Percentiles rank a stretch among this genome's conserved stretches.
phyloP scores from a whole-genome alignment of 2,329 filamentous ascomycete genomes.

The Claviceps pazoutovae region DNA sequence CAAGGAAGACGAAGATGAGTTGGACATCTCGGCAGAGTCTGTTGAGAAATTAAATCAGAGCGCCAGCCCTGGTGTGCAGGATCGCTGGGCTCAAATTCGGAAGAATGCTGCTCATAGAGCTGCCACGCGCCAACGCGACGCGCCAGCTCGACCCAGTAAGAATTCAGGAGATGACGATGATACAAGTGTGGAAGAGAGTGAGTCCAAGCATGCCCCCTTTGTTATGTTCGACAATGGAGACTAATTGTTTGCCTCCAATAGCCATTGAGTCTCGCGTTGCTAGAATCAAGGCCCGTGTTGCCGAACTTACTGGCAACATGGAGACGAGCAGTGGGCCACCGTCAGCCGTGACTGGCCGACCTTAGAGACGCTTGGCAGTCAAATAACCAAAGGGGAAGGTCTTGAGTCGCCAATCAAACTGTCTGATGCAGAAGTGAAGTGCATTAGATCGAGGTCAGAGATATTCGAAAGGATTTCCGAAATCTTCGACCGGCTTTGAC shows the following conservation, averaged over 20 bases:
- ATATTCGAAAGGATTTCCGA: background rate
- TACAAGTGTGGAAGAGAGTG: slow-evolving; percentile 90
- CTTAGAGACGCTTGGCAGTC: slow-evolving; percentile 9
- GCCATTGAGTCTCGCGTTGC: slow-evolving; percentile 94
- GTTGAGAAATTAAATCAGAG: slow-evolving; percentile 22
- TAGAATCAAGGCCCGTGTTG: slow-evolving; percentile 93
- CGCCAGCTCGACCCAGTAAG: slow-evolving; percentile 45
- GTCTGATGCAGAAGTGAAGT: background rate
- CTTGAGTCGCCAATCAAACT: no score
- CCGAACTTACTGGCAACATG: slow-evolving; percentile 80
- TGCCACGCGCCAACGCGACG: slow-evolving; percentile 49
- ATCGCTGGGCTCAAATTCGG: slow-evolving; percentile 91
- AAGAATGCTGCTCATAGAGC: slow-evolving; percentile 85
- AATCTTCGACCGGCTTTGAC: background rate
- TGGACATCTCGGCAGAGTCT: slow-evolving; percentile 10
- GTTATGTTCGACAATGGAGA: slow-evolving; percentile 1
- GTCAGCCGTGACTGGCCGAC: slow-evolving; percentile 9
- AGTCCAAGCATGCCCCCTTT: slow-evolving; percentile 24
- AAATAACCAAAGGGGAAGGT: background rate
- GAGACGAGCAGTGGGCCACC: slow-evolving; percentile 36
- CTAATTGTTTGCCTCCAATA: slow-evolving; percentile 23
- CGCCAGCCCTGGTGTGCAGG: slow-evolving; percentile 32
- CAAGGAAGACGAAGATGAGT: slow-evolving; percentile 4
- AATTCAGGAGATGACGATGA: slow-evolving; percentile 61
- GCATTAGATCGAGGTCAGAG: background rate